Percentiles rank a stretch among this genome's conserved stretches.
phyloP scores from a whole-genome alignment of 2,329 filamentous ascomycete genomes.

The Mycosphaerelloides madeirae region DNA sequence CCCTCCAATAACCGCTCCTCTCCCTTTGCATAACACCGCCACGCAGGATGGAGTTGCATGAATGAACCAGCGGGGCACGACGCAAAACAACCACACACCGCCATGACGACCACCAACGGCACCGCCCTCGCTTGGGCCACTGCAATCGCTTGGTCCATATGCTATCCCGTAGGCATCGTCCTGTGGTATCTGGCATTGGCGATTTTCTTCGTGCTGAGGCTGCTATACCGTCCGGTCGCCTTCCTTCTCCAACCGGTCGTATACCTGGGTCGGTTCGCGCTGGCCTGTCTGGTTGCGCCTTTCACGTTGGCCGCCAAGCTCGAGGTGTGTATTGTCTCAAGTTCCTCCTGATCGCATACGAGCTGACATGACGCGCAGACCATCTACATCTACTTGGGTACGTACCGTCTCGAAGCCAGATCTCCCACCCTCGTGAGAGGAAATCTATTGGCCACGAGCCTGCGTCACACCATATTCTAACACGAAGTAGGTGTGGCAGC shows the following conservation, averaged over 20 bases:
- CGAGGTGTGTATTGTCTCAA: conserved; percentile 44
- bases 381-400: conserved; percentile 53
- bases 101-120: conserved; percentile 1
- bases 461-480: too few relatives aligned
- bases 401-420: too few relatives aligned
- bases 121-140: conserved; percentile 16
- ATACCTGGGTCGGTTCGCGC: conserved; percentile 41
- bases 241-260: conserved; percentile 50
- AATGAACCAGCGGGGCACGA: background rate
- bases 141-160: conserved; percentile 30
- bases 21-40: background rate
- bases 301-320: conserved; percentile 49
- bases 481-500: conserved; percentile 50
- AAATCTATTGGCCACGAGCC: too few relatives aligned
- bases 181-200: conserved; percentile 36
- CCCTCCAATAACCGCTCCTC: background rate
- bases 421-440: too few relatives aligned
- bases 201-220: conserved; percentile 41
- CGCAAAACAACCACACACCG: background rate
- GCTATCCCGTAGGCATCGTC: conserved; percentile 38
- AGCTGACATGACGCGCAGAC: conserved; percentile 36
- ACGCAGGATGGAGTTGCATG: background rate
- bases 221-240: conserved; percentile 45
- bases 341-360: background rate
- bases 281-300: conserved; percentile 44